Evolutionary conservation across 495 filamentous ascomycete species (phyloP), one percentile per base, ranked within the genome.

Genomic region (Hyphodiscus hymeniophilus): DNA sequence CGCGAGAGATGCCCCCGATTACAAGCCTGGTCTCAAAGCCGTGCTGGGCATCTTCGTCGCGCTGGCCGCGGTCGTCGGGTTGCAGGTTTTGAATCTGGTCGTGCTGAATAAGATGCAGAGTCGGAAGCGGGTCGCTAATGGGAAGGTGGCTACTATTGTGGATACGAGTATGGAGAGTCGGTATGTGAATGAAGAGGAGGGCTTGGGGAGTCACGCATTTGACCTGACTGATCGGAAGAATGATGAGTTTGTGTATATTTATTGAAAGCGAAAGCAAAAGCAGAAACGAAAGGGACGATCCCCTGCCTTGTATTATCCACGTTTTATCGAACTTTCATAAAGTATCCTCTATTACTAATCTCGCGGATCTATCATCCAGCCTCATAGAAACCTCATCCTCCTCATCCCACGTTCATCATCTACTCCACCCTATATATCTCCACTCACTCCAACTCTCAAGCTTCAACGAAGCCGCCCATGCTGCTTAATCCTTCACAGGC

Each of bases 191-290:
- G 61, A 61, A 12, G 35, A 72, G 11, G 56, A 61, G 38, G 52
- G 46, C 3, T 45, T 53, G 20, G 52, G 43, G 47, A 60, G 63
- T 16, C 36, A 71, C 30, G 74, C 70, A 10, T 74, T 76, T 43
- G 80, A 82, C 62, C 46, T 80, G 58, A 83, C 78, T 21, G 79
- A 82, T 56, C 58, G 75, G 24, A 62, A 79, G 64, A 82, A 84
- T 55, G 77, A 82, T 52, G 79, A 84, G 63, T 82, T 82, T 66
- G 71, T 82, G 6, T 82, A 81, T 67, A 73, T 82, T 45, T 79
- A 81, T 52, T 82, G n/a, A n/a, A 66, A 45, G 26, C 10, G 26
- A 28, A 28, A 28, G n/a, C n/a, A n/a, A n/a, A n/a, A n/a, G n/a
- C n/a, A n/a, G n/a, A n/a, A n/a, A n/a, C n/a, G n/a, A n/a, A n/a